These are phyloP conservation scores for Bertia moriformis DNA, from an alignment of 2,329 filamentous ascomycete species.

Conservation along the genomic window DNA sequence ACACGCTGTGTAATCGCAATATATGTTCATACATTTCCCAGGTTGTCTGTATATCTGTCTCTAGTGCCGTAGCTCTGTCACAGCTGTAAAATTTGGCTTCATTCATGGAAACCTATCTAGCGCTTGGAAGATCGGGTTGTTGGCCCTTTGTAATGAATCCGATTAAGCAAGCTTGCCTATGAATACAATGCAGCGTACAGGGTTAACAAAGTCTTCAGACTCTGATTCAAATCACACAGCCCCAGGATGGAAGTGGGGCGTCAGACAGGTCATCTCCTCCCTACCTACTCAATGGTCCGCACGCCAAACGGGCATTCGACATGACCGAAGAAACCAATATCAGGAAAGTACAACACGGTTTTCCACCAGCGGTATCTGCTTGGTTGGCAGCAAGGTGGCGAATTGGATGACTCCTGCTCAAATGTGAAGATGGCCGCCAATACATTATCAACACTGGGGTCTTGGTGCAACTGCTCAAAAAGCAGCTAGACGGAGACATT, in stretches of 20 bases:
- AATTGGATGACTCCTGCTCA: slow-evolving; percentile 10
- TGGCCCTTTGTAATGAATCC: too few species aligned
- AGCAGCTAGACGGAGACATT: background rate
- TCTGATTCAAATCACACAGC: slow-evolving; percentile 6
- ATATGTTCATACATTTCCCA: too few species aligned
- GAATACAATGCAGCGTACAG: slow-evolving; percentile 7
- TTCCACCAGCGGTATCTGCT: slow-evolving; percentile 13
- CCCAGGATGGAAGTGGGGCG: slow-evolving; percentile 7
- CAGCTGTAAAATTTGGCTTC: too few species aligned
- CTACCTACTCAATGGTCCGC: slow-evolving; percentile 3
- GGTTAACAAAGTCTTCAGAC: slow-evolving; percentile 5
- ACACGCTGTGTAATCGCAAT: too few species aligned
- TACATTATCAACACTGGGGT: too few species aligned
- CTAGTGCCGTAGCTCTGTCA: too few species aligned
- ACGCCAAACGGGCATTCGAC: slow-evolving; percentile 2
- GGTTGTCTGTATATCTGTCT: too few species aligned
- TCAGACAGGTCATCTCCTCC: slow-evolving; percentile 10
- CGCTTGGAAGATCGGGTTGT: too few species aligned
- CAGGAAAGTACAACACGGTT: slow-evolving; percentile 7
- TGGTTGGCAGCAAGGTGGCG: slow-evolving; percentile 7
- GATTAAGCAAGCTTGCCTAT: too few species aligned
- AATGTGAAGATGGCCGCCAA: too few species aligned
- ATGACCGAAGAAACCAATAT: slow-evolving; percentile 3
- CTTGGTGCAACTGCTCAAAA: background rate
- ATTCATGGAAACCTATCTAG: too few species aligned